These are phyloP conservation scores for Sporobolomyces phaffii DNA, from an alignment of 768 basidiomycete species.

Conservation along the genomic window DNA sequence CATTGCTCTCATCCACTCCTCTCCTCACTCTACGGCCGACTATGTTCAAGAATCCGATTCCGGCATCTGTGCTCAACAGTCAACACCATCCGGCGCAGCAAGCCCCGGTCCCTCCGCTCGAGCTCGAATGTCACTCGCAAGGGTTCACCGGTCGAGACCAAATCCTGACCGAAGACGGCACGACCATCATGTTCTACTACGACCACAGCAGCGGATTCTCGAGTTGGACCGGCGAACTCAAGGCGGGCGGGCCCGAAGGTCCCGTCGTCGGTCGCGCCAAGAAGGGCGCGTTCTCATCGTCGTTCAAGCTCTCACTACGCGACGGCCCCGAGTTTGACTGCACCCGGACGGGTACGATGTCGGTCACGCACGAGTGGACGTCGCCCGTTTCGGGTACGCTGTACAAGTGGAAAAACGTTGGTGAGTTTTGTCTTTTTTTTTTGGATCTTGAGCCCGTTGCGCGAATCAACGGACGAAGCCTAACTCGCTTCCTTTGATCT, in stretches of 20 bases:
- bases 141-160: slow-evolving; percentile 6
- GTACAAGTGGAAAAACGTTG: slow-evolving; percentile 17
- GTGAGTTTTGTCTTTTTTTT: background rate
- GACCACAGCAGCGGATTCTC: background rate
- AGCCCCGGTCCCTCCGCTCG: background rate
- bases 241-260: slow-evolving; percentile 3
- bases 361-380: slow-evolving; percentile 2
- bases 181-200: slow-evolving; percentile 10
- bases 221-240: background rate
- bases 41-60: slow-evolving; percentile 5
- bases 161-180: background rate
- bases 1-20: background rate
- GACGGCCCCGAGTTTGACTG: background rate
- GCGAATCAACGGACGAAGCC: too few species aligned
- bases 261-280: background rate
- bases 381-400: background rate
- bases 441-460: background rate
- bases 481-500: background rate
- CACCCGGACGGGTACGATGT: background rate
- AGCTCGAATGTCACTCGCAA: slow-evolving; percentile 1
- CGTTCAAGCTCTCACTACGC: background rate
- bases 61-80: background rate
- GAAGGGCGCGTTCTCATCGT: background rate
- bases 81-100: background rate
- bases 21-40: background rate